phyloP scores from a whole-genome alignment of 495 filamentous ascomycete genomes.

The Trichoderma gamsii region DNA sequence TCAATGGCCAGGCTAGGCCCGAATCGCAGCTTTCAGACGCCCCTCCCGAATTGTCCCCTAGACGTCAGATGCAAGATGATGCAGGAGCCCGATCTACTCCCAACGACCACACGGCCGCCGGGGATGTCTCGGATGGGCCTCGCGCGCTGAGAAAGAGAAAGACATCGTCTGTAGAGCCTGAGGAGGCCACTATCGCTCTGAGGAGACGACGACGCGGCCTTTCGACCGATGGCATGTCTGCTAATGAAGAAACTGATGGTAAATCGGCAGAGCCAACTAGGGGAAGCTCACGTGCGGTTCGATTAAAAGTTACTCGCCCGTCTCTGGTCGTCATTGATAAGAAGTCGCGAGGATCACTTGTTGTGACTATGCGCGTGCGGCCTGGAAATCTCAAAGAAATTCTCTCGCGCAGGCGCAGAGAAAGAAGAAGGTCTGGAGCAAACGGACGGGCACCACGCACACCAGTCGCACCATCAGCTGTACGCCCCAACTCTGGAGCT shows the following conservation, averaged over 20 bases:
- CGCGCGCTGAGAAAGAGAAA: constrained; percentile 85
- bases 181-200: constrained; percentile 37
- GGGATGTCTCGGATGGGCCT: constrained; percentile 79
- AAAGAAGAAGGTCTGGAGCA: constrained; percentile 42
- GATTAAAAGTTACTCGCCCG: constrained; percentile 28
- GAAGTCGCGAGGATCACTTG: constrained; percentile 31
- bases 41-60: not conserved
- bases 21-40: constrained; percentile 27
- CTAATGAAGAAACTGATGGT: constrained; percentile 23
- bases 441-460: constrained; percentile 24
- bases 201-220: constrained; percentile 42
- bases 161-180: constrained; percentile 44
- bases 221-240: constrained; percentile 30
- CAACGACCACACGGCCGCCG: constrained; percentile 69
- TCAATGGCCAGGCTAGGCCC: constrained; percentile 18
- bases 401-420: constrained; percentile 32
- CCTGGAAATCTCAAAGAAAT: constrained; percentile 52
- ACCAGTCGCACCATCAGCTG: constrained; percentile 28
- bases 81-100: constrained; percentile 82
- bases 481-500: constrained; percentile 18
- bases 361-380: constrained; percentile 52
- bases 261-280: constrained; percentile 18
- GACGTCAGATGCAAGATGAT: not conserved
- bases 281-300: constrained; percentile 32
- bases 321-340: constrained; percentile 30